These are phyloP conservation scores for Aspergillus novoparasiticus DNA, from an alignment of 2,329 filamentous ascomycete genomes.

Conservation along the genomic window DNA sequence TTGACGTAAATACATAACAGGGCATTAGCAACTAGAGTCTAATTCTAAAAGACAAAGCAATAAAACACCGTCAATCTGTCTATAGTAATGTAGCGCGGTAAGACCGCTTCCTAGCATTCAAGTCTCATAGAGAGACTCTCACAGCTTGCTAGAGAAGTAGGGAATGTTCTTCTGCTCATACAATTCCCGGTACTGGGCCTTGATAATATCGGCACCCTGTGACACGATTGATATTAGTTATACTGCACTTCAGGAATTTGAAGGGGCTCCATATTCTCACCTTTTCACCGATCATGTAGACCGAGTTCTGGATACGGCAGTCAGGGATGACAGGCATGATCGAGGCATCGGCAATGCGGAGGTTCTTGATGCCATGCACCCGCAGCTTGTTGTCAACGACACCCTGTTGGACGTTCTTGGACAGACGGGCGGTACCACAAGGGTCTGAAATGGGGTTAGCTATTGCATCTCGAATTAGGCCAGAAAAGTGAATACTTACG, in stretches of 20 bases:
- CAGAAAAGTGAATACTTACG: conserved; percentile 14
- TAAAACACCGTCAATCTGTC: not conserved
- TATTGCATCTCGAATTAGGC: not conserved
- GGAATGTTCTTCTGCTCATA: conserved; percentile 26
- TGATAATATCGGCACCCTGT: conserved; percentile 34
- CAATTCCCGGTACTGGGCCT: conserved; percentile 27
- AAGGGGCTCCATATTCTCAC: not conserved
- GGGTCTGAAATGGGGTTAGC: conserved; percentile 40
- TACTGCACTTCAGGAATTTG: not conserved
- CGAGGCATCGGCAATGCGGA: conserved; percentile 60
- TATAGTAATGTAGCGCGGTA: not conserved
- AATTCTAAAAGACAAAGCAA: not conserved
- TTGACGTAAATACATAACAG: not conserved
- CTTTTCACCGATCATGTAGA: conserved; percentile 63
- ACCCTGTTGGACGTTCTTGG: conserved; percentile 54
- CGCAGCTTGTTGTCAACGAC: conserved; percentile 55
- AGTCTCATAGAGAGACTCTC: not conserved
- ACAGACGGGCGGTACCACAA: conserved; percentile 58
- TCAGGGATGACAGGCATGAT: conserved; percentile 58
- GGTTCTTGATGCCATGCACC: conserved; percentile 57
- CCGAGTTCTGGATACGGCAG: conserved; percentile 62
- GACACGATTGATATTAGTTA: conserved; percentile 6
- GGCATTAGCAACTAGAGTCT: not conserved
- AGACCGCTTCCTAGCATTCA: not conserved
- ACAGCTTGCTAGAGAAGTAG: conserved; percentile 22